Conservation (phyloP, 2,329 filamentous ascomycete species). For the Aspergillus viridinutans region DNA sequence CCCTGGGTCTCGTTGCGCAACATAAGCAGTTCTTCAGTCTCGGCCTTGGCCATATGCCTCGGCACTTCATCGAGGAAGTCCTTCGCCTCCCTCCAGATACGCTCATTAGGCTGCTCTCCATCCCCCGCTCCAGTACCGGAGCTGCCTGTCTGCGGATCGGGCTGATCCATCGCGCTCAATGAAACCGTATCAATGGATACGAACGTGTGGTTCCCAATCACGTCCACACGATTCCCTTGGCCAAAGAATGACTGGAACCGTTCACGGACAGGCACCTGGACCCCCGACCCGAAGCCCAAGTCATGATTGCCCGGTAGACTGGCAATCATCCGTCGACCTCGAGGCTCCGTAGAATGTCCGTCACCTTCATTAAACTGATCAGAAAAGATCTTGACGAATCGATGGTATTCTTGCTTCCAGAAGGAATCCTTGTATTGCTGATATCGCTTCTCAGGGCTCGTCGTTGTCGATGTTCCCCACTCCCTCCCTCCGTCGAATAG, state of each 20-base stretch:
- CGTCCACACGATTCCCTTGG: slow-evolving; percentile 81
- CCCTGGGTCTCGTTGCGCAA: slow-evolving; percentile 52
- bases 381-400: slow-evolving; percentile 84
- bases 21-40: slow-evolving; percentile 63
- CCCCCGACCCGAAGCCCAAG: slow-evolving; percentile 79
- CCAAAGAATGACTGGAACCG: slow-evolving; percentile 88
- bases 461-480: slow-evolving; percentile 70
- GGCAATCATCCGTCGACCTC: slow-evolving; percentile 72
- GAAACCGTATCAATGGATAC: slow-evolving; percentile 88
- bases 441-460: slow-evolving; percentile 62
- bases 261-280: slow-evolving; percentile 74
- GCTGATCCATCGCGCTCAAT: slow-evolving; percentile 67
- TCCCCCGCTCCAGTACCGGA: slow-evolving; percentile 44
- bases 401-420: slow-evolving; percentile 80
- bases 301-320: slow-evolving; percentile 94
- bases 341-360: slow-evolving; percentile 53
- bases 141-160: slow-evolving; percentile 46
- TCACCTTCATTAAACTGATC: slow-evolving; percentile 61
- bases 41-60: slow-evolving; percentile 61
- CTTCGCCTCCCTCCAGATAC: slow-evolving; percentile 70
- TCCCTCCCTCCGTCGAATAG: slow-evolving; percentile 94
- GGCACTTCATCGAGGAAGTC: slow-evolving; percentile 70
- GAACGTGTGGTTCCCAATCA: slow-evolving; percentile 92
- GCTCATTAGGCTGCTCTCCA: slow-evolving; percentile 49
- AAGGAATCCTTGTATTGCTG: slow-evolving; percentile 73